Evolutionary conservation across 495 filamentous ascomycete species (phyloP).

Genomic region (Penicillium nucicola): DNA sequence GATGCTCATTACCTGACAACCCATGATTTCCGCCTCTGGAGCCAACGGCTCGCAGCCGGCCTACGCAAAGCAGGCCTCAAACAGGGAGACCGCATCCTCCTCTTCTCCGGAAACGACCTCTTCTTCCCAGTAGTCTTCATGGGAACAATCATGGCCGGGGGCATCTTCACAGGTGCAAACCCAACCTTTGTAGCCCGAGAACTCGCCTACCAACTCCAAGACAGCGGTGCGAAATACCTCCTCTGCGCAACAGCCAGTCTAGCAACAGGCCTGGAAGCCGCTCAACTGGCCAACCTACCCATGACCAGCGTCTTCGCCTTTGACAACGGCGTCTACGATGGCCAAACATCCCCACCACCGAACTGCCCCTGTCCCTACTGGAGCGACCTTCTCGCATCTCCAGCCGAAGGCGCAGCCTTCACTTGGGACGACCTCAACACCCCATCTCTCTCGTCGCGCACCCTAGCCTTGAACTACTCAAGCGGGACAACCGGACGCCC

Average conservation of each 20-base stretch:
- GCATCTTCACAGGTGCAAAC: conserved; percentile 77
- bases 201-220: conserved; percentile 69
- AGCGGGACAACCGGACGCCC: conserved; percentile 79
- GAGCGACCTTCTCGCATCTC: conserved; percentile 43
- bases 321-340: conserved; percentile 42
- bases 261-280: conserved; percentile 43
- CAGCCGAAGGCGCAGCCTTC: conserved; percentile 41
- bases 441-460: conserved; percentile 36
- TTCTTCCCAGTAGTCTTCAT: conserved; percentile 72
- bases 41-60: conserved; percentile 69
- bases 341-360: conserved; percentile 24
- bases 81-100: conserved; percentile 67
- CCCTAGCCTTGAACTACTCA: conserved; percentile 66
- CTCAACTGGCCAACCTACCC: conserved; percentile 34
- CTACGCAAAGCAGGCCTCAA: conserved; percentile 62
- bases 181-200: conserved; percentile 70
- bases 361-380: conserved; percentile 45
- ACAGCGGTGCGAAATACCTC: conserved; percentile 64
- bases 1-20: conserved; percentile 54
- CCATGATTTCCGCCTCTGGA: conserved; percentile 62
- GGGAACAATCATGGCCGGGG: conserved; percentile 73
- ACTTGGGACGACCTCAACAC: conserved; percentile 39
- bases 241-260: conserved; percentile 51
- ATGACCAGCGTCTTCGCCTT: conserved; percentile 47
- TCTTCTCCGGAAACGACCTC: conserved; percentile 69